A percentile compares a stretch with the other conserved stretches of the same genome.
phyloP scores from a whole-genome alignment of 2,329 filamentous ascomycete genomes.

The Fusarium nelsonii region DNA sequence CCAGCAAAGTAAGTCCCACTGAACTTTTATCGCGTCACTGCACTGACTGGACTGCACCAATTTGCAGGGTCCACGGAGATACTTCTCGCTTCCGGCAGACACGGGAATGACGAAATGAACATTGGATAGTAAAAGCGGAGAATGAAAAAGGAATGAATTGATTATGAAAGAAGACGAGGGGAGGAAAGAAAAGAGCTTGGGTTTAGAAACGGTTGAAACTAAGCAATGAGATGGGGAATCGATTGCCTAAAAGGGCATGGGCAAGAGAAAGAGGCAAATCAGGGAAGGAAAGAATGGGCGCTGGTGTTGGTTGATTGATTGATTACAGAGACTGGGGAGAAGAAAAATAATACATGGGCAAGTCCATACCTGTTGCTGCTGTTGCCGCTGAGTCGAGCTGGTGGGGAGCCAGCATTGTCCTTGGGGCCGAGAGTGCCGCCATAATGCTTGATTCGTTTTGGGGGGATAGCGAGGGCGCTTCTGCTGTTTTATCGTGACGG shows the following conservation, averaged over 20 bases:
- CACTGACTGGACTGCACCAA: background rate
- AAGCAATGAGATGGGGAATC: constrained; percentile 2
- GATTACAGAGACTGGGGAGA: constrained; percentile 22
- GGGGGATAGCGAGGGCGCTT: constrained; percentile 22
- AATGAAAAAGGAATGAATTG: constrained; percentile 14
- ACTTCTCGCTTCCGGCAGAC: constrained; percentile 37
- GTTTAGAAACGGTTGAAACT: constrained; percentile 24
- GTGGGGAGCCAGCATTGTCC: constrained; percentile 42
- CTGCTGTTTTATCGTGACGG: constrained; percentile 34
- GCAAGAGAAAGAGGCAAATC: constrained; percentile 19
- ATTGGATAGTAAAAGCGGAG: constrained; percentile 29
- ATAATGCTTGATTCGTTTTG: constrained; percentile 31
- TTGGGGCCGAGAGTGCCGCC: constrained; percentile 46
- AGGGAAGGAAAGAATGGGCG: constrained; percentile 16
- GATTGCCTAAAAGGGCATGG: constrained; percentile 26
- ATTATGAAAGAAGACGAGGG: constrained; percentile 22
- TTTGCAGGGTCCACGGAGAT: constrained; percentile 39
- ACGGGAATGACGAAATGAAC: constrained; percentile 36
- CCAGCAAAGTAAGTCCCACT: constrained; percentile 31
- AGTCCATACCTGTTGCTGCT: constrained; percentile 41
- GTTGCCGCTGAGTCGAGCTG: constrained; percentile 43
- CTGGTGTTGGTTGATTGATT: constrained; percentile 14
- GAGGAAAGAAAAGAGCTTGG: constrained; percentile 4
- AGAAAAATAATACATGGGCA: constrained; percentile 17
- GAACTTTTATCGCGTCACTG: constrained; percentile 37